These are phyloP conservation scores for Malus hybrid DNA, from an alignment of 331 rosid genomes.

Conservation along the genomic window DNA sequence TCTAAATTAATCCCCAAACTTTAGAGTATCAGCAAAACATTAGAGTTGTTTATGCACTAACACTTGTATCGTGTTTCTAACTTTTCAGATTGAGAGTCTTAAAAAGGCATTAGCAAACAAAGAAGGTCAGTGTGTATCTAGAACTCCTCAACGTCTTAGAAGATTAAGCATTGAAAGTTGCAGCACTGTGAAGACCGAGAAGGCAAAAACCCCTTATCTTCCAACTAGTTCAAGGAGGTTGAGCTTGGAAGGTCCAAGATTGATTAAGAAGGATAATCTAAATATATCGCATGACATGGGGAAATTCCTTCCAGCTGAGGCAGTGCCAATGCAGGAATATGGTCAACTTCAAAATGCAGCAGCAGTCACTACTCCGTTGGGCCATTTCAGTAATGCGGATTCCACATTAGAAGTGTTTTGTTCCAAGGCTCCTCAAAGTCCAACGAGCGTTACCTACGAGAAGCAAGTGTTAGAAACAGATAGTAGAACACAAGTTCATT, in stretches of 20 bases:
- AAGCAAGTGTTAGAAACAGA: slow-evolving; percentile 26
- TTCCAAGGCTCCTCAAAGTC: slow-evolving; percentile 54
- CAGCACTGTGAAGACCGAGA: slow-evolving; percentile 32
- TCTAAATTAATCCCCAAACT: background rate
- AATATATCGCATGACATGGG: slow-evolving; percentile 25
- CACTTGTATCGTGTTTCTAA: background rate
- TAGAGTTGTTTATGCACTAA: background rate
- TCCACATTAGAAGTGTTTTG: slow-evolving; percentile 17
- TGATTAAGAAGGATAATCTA: slow-evolving; percentile 42
- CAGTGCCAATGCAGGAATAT: slow-evolving; percentile 20
- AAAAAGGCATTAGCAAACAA: slow-evolving; percentile 64
- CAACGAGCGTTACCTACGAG: slow-evolving; percentile 36
- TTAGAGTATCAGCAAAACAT: background rate
- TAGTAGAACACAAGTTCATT: slow-evolving; percentile 27
- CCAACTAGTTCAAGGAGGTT: slow-evolving; percentile 54
- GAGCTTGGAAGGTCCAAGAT: slow-evolving; percentile 74
- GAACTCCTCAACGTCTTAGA: slow-evolving; percentile 58
- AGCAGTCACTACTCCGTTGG: slow-evolving; percentile 27
- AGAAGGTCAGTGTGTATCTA: slow-evolving; percentile 40
- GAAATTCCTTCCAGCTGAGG: slow-evolving; percentile 25
- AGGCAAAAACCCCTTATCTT: slow-evolving; percentile 33
- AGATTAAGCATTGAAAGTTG: slow-evolving; percentile 78
- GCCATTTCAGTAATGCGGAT: slow-evolving; percentile 29
- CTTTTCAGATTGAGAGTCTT: slow-evolving; percentile 63
- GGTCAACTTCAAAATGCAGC: slow-evolving; percentile 26